Base-by-base conservation (phyloP, 352 stramenopile genomes). In the Pythium brassicae region DNA sequence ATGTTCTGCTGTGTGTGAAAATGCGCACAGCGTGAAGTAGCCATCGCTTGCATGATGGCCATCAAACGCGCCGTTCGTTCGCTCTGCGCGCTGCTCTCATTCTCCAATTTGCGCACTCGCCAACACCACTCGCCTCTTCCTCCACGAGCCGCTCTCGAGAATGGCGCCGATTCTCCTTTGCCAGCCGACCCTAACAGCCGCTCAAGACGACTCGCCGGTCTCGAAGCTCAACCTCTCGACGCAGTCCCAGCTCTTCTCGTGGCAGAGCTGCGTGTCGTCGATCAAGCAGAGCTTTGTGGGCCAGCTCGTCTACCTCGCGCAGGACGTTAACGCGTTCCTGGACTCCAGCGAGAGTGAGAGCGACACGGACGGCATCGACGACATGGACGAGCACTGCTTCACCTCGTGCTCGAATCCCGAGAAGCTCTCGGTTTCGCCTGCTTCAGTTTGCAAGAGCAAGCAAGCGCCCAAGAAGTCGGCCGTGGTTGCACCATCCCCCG, bases 271-370 rank as follows among this genome's bases (percentile, higher is more conserved):
- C 39, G 39, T 45, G 39, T 25, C 39, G 17, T 45, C 39, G 39
- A 45, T 45, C 17, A 45, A 20, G 19, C 17, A 45, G 39, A 45
- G n/a, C 9, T 20, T 45, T 20, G 39, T 45, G 39, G 22, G 15
- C 39, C 39, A 45, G 17, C 39, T 45, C 19, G 39, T 12, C 17
- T 45, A 45, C 39, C 19, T 45, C 43, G 43, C 43, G 12, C 43
- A 29, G n/a, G 43, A 48, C 43, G 43, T 48, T 20, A 48, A 48
- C 8, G 20, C n/a, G 8, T 48, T 48, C 43, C 22, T 48, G 39
- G 39, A 45, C 39, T 10, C 39, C 17, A 45, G 39, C 17, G 39
- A 45, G 15, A 45, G 39, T 45, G 39, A 37, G 32, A 37, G 32
- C 32, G 32, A 37, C 32, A 37, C 32, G 9, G 32, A 35, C 9